A percentile compares a stretch with the other conserved stretches of the same genome.
These are phyloP conservation scores for Aspergillus bertholletiae DNA, from an alignment of 495 filamentous ascomycete species.

Conservation along the genomic window DNA sequence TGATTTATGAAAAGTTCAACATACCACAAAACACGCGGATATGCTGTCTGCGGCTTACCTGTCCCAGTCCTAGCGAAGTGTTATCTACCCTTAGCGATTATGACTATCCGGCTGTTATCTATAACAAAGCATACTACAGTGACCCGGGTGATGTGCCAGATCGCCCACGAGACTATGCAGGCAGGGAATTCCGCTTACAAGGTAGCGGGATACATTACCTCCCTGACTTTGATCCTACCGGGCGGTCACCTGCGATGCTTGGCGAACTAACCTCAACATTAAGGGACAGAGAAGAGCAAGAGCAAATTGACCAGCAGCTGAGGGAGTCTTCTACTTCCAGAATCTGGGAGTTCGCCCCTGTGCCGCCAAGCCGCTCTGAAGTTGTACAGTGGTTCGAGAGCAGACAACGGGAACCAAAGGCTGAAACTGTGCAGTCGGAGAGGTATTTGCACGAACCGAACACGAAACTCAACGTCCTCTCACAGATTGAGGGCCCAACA, in stretches of 20 bases:
- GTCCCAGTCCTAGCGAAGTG: slow-evolving; percentile 29
- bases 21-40: slow-evolving; percentile 20
- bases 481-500: slow-evolving; percentile 87
- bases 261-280: slow-evolving; percentile 46
- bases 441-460: slow-evolving; percentile 5
- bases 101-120: slow-evolving; percentile 57
- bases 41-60: slow-evolving; percentile 21
- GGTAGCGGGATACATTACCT: slow-evolving; percentile 73
- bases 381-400: slow-evolving; percentile 65
- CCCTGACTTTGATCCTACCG: slow-evolving; percentile 71
- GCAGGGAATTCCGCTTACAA: slow-evolving; percentile 77
- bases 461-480: slow-evolving; percentile 46
- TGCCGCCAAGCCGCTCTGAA: slow-evolving; percentile 68
- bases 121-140: slow-evolving; percentile 85
- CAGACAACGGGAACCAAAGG: slow-evolving; percentile 17
- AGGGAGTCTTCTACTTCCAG: slow-evolving; percentile 30
- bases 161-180: slow-evolving; percentile 77
- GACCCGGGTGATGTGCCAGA: slow-evolving; percentile 84
- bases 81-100: slow-evolving; percentile 26
- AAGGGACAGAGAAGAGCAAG: slow-evolving; percentile 48
- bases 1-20: slow-evolving; percentile 27
- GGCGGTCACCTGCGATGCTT: slow-evolving; percentile 49
- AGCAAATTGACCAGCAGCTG: slow-evolving; percentile 44
- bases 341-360: slow-evolving; percentile 42
- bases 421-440: slow-evolving; percentile 3